These are phyloP conservation scores for Teratosphaeria gauchensis DNA, from an alignment of 2,329 filamentous ascomycete genomes.

Conservation along the genomic window DNA sequence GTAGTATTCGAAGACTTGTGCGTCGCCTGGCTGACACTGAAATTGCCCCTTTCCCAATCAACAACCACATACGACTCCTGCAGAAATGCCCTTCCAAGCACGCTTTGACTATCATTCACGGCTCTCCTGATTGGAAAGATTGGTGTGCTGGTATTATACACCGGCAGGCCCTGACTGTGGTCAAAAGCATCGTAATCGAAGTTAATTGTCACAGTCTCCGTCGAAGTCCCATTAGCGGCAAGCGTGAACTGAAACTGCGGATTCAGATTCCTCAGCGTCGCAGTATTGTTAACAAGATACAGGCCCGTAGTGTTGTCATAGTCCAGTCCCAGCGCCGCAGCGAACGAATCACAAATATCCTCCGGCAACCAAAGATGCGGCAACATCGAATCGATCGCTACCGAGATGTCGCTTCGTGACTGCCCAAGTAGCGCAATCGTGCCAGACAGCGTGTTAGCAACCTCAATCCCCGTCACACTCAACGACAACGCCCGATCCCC, in stretches of 20 bases:
- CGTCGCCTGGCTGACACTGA: constrained; percentile 10
- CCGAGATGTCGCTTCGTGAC: neutral
- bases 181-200: constrained; percentile 32
- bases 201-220: constrained; percentile 7
- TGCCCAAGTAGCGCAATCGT: constrained; percentile 16
- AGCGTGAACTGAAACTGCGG: constrained; percentile 30
- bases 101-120: constrained; percentile 28
- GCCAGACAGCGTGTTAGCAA: constrained; percentile 7
- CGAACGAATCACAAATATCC: constrained; percentile 26
- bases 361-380: constrained; percentile 33
- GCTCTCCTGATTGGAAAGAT: constrained; percentile 33
- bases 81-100: constrained; percentile 31
- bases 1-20: neutral
- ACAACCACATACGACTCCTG: constrained; percentile 32
- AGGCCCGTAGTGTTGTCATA: constrained; percentile 27
- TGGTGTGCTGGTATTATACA: constrained; percentile 15
- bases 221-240: neutral
- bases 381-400: constrained; percentile 27
- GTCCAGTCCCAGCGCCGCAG: constrained; percentile 27
- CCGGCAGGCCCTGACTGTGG: constrained; percentile 15
- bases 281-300: constrained; percentile 27
- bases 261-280: constrained; percentile 24
- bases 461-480: constrained; percentile 16
- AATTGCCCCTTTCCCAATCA: constrained; percentile 27
- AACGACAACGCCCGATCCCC: constrained; percentile 13